Evolutionary conservation across 371 early-diverging fungal species (phyloP).

Genomic region (Rhizopus stolonifer): DNA sequence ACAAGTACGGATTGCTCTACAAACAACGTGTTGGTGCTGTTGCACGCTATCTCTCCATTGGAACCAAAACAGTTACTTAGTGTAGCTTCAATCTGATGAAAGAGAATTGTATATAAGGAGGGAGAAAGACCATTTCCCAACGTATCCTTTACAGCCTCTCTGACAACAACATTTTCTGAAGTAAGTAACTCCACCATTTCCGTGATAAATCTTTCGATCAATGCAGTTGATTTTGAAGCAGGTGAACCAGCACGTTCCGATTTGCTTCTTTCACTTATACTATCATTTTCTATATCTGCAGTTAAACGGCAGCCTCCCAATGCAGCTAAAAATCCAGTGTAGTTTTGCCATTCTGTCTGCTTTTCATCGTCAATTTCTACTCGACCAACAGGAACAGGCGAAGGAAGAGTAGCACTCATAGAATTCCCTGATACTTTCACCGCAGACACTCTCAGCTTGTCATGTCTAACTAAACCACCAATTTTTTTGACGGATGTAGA

Average conservation of each 20-base stretch:
- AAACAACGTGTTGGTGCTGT: constrained; percentile 76
- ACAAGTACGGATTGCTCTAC: constrained; percentile 84
- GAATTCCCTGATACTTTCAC: constrained; percentile 8
- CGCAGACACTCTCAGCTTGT: constrained; percentile 7
- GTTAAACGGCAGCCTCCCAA: constrained; percentile 74
- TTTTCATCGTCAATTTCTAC: constrained; percentile 41
- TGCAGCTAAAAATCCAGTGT: constrained; percentile 84
- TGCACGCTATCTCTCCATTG: constrained; percentile 66
- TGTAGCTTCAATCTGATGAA: constrained; percentile 67
- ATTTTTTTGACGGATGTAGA: constrained; percentile 21
- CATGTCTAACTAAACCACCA: constrained; percentile 26
- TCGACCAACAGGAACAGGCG: constrained; percentile 19
- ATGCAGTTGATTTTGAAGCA: constrained; percentile 13
- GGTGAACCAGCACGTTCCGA: constrained; percentile 27
- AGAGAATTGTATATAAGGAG: constrained; percentile 73
- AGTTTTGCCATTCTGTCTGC: constrained; percentile 73
- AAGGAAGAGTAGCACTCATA: not conserved
- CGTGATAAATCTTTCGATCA: constrained; percentile 74
- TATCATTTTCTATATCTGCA: constrained; percentile 16
- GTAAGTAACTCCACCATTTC: constrained; percentile 82
- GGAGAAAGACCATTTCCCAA: constrained; percentile 80
- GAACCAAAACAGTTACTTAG: constrained; percentile 69
- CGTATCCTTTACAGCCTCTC: constrained; percentile 88
- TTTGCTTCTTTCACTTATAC: constrained; percentile 16
- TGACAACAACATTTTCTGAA: constrained; percentile 76